Conservation (phyloP, 371 early-diverging fungal genomes). For the Blakeslea trispora region DNA sequence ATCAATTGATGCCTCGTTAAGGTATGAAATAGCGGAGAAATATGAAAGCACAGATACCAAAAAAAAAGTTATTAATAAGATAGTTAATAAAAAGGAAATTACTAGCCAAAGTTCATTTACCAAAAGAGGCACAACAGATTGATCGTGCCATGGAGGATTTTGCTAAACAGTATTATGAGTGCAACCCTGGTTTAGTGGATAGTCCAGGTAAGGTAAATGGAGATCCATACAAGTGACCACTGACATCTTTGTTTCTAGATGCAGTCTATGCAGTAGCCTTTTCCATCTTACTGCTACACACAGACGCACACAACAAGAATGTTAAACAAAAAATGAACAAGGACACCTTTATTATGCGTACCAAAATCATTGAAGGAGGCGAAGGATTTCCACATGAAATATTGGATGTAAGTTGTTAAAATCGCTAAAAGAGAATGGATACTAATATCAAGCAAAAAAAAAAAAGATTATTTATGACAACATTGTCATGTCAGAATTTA, state of each 20-base stretch:
- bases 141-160: constrained; percentile 87
- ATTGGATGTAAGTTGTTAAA: constrained; percentile 59
- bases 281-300: constrained; percentile 87
- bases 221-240: not conserved
- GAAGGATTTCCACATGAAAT: constrained; percentile 71
- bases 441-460: too few relatives aligned
- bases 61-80: too few relatives aligned
- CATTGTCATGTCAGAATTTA: constrained; percentile 54
- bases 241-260: constrained; percentile 40
- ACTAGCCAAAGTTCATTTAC: constrained; percentile 74
- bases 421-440: too few relatives aligned
- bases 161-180: constrained; percentile 74
- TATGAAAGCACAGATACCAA: constrained; percentile 4
- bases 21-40: constrained; percentile 37
- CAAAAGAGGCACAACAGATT: constrained; percentile 91
- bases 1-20: constrained; percentile 73
- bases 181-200: constrained; percentile 69
- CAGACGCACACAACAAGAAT: constrained; percentile 90
- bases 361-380: constrained; percentile 66
- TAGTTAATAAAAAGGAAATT: constrained; percentile 67
- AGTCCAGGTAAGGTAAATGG: constrained; percentile 50
- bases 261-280: constrained; percentile 82
- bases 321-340: constrained; percentile 84
- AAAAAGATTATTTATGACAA: constrained; percentile 84
- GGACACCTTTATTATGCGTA: constrained; percentile 78